These are phyloP conservation scores for Jackrogersella minutella DNA, from an alignment of 495 filamentous ascomycete genomes.

Conservation along the genomic window DNA sequence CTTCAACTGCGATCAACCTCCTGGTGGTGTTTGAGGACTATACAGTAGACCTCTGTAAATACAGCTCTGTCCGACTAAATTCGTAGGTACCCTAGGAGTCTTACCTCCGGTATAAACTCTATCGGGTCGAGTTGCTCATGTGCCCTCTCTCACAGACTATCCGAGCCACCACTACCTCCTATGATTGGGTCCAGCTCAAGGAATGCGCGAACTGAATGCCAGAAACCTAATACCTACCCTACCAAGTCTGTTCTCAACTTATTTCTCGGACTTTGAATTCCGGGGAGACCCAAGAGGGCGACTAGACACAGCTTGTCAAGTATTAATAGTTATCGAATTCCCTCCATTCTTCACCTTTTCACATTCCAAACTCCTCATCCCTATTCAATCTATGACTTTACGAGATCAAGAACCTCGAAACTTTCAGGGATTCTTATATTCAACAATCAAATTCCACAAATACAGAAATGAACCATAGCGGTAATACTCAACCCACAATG, in stretches of 20 bases:
- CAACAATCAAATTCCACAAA: background rate
- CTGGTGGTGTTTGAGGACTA: constrained; percentile 6
- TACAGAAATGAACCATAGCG: background rate
- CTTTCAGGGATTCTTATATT: background rate
- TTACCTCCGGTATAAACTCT: constrained; percentile 4
- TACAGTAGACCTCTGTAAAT: constrained; percentile 4
- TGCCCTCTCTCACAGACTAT: background rate
- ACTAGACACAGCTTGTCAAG: background rate
- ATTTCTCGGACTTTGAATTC: too few relatives aligned
- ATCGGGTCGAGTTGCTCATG: background rate
- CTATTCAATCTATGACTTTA: background rate
- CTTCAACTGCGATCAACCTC: background rate
- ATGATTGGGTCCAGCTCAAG: background rate
- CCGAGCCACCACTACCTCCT: background rate
- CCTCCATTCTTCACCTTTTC: constrained; percentile 7
- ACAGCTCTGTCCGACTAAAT: background rate
- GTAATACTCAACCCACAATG: background rate
- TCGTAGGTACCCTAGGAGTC: background rate
- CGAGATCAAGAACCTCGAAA: background rate
- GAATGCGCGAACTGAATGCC: constrained; percentile 12
- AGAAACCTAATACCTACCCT: background rate
- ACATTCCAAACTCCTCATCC: background rate
- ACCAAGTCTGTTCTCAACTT: background rate
- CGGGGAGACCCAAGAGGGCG: background rate
- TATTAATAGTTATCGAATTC: background rate